Conservation (phyloP, 495 filamentous ascomycete species). For the Xylaria nigripes region DNA sequence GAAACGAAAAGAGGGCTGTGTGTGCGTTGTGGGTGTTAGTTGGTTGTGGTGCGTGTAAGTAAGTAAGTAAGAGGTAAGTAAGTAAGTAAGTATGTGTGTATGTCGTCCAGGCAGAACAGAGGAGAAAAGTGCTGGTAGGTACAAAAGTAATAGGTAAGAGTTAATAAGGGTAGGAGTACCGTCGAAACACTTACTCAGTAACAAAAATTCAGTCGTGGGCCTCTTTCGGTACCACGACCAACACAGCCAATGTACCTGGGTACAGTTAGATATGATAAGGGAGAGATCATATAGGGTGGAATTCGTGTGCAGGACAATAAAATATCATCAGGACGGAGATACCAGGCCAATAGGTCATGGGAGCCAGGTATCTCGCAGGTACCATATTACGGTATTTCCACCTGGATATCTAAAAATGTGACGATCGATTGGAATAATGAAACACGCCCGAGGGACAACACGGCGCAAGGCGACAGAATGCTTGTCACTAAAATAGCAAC, state of each 20-base stretch:
- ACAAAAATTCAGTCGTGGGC: neutral
- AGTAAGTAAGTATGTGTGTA: no score
- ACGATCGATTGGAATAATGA: conserved; percentile 6
- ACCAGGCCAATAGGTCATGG: neutral
- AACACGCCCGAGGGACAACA: conserved; percentile 5
- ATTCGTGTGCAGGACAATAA: neutral
- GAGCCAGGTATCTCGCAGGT: neutral
- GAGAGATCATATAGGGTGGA: neutral
- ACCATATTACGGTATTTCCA: neutral
- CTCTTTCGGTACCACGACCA: neutral
- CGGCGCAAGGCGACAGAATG: conserved; percentile 7
- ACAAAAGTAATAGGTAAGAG: neutral
- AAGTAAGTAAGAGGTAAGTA: no score
- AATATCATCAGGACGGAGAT: no score
- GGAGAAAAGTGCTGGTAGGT: neutral
- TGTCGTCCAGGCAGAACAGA: neutral
- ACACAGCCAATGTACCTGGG: neutral
- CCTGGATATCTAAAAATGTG: neutral
- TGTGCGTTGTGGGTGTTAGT: neutral
- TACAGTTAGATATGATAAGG: neutral
- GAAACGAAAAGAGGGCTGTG: conserved; percentile 4
- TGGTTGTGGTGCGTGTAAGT: conserved; percentile 4
- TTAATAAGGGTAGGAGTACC: neutral
- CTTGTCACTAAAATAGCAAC: conserved; percentile 15
- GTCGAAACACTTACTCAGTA: neutral